A percentile compares a stretch with the other conserved stretches of the same genome.
Evolutionary conservation across 345 rosid genomes (phyloP).

Genomic region (Corchorus capsularis): DNA sequence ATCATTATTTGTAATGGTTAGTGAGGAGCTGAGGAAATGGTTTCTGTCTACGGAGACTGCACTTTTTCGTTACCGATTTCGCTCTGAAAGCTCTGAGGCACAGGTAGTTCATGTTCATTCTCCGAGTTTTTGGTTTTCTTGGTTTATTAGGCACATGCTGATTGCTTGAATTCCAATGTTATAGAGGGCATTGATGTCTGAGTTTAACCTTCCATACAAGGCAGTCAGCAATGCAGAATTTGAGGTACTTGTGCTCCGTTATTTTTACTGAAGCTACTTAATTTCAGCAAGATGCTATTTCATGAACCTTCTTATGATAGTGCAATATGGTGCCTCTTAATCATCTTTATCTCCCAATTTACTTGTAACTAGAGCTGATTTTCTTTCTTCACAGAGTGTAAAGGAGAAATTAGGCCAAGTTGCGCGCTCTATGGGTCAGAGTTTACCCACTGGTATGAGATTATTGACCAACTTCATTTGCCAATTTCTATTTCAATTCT

Average conservation of each 20-base stretch:
- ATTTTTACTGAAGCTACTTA: background rate
- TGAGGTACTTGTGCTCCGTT: slow-evolving; percentile 51
- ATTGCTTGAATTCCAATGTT: slow-evolving; percentile 22
- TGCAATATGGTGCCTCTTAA: background rate
- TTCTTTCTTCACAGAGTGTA: slow-evolving; percentile 34
- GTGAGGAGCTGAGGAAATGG: slow-evolving; percentile 94
- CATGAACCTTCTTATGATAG: background rate
- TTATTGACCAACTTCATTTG: background rate
- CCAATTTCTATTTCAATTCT: background rate
- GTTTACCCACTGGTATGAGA: slow-evolving; percentile 46
- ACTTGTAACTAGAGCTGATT: background rate
- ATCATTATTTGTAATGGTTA: slow-evolving; percentile 20
- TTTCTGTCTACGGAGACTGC: slow-evolving; percentile 86
- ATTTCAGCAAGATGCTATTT: background rate
- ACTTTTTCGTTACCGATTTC: slow-evolving; percentile 74
- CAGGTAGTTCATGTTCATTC: slow-evolving; percentile 49
- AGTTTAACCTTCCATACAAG: slow-evolving; percentile 72
- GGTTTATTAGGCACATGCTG: slow-evolving; percentile 7
- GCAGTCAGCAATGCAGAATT: slow-evolving; percentile 59
- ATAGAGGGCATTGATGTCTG: slow-evolving; percentile 66
- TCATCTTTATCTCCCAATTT: slow-evolving; percentile 10
- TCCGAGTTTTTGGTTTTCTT: background rate
- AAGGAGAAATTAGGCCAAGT: slow-evolving; percentile 57
- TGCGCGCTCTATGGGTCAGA: slow-evolving; percentile 51
- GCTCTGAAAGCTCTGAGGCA: slow-evolving; percentile 36